phyloP scores from a whole-genome alignment of 2,329 filamentous ascomycete species.

The Aspergillus sp. region DNA sequence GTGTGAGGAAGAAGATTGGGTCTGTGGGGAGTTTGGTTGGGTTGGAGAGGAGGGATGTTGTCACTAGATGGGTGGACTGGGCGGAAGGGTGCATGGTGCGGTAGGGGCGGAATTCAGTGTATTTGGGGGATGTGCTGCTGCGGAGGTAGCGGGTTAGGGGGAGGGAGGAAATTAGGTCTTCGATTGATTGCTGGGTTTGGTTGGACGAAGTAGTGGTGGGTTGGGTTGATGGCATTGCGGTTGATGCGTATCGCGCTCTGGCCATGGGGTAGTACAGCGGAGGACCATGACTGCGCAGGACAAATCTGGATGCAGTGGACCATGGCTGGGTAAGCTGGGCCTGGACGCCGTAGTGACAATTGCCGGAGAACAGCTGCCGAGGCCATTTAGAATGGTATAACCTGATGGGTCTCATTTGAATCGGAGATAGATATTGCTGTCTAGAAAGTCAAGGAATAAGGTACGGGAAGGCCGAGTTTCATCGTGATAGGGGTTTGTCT shows the following conservation, averaged over 20 bases:
- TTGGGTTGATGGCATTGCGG: neutral
- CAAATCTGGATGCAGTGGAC: no score
- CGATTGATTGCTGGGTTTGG: neutral
- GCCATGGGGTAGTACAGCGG: neutral
- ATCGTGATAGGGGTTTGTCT: no score
- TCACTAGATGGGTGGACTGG: neutral
- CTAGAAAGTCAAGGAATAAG: neutral
- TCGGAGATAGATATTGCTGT: neutral
- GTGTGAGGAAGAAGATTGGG: neutral
- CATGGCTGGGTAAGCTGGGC: neutral
- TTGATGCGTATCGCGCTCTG: neutral
- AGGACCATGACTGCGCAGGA: no score
- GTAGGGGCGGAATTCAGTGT: neutral
- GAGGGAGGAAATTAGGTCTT: neutral
- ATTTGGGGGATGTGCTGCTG: neutral
- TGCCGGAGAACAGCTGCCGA: neutral
- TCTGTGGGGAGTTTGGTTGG: neutral
- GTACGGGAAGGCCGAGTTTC: no score
- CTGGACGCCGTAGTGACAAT: neutral
- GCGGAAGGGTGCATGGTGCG: neutral
- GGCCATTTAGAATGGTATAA: neutral
- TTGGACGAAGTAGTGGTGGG: neutral
- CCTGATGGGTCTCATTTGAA: neutral
- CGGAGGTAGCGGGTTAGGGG: neutral
- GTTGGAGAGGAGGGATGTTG: neutral